Evolutionary conservation across 225 moss, liverwort and hornwort genomes (phyloP), one percentile per base, ranked within the genome.

Genomic region (Asterella californica): DNA sequence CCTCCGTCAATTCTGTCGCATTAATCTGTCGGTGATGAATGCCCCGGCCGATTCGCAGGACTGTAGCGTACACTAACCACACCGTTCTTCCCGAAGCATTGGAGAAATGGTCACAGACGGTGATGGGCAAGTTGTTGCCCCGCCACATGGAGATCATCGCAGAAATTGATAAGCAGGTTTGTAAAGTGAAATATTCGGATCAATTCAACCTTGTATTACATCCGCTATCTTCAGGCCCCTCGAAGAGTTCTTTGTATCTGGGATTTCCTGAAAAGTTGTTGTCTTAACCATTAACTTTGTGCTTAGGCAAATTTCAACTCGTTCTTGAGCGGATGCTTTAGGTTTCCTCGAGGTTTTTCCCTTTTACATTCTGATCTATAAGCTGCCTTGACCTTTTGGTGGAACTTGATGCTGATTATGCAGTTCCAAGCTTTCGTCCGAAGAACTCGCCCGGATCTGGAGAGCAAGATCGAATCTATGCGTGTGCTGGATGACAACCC

Each of bases 41-140:
- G 38, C 1, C 22, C 24, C 45, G 6, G 52, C 52, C 17, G 19
- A 38, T 75, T 27, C 78, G 77, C 82, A 87, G 87, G 77, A 87
- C 87, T 46, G 84, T 93, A 25, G 91, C 89, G 61, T 94, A 94
- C 79, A 94, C 93, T 46, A 94, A 91, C 86, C 93, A 94, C 78
- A 94, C 93, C 30, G 89, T 91, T 45, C 86, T 94, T 48, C 93
- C 93, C 38, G 93, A 91, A 78, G 93, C 93, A 11, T 82, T 94
- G 36, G 93, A 94, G 84, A 89, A 90, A 42, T 94, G 91, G 93
- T 87, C 93, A 38, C 88, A 90, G 42, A 65, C 87, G 25, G 83
- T 91, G 49, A 88, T 94, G 86, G 84, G 86, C n/a, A 94, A 87
- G 78, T 83, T 94, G 76, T 91, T 91, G 77, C 93, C 93, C 73